Evolutionary conservation across 331 rosid species (phyloP).

Genomic region (Pyracantha coccinea): DNA sequence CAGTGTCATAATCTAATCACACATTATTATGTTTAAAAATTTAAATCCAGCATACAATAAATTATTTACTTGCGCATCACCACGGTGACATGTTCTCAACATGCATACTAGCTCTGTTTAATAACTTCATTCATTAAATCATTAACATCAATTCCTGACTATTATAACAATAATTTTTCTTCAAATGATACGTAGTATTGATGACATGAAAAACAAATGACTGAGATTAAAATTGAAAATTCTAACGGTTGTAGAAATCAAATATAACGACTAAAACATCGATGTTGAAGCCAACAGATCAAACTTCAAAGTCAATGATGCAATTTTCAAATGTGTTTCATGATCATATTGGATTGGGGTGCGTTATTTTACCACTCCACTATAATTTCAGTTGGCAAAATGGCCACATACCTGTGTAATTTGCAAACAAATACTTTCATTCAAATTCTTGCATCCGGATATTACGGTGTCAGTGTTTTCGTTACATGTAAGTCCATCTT

Average conservation of each 20-base stretch:
- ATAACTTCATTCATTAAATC: not conserved
- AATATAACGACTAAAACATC: not conserved
- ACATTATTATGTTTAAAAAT: no score
- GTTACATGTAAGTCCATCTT: no score
- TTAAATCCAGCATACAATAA: not conserved
- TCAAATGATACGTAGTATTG: no score
- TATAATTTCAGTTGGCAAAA: not conserved
- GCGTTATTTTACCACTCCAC: not conserved
- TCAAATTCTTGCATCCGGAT: not conserved
- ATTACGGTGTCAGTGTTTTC: accelerated
- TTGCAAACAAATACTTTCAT: not conserved
- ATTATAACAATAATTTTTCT: not conserved
- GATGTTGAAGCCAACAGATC: not conserved
- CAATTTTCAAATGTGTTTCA: not conserved
- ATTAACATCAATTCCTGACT: not conserved
- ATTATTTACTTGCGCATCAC: accelerated
- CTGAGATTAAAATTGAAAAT: no score
- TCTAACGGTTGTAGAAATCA: no score
- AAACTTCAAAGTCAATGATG: not conserved
- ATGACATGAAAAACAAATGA: accelerated
- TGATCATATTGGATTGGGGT: not conserved
- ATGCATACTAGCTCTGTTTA: no score
- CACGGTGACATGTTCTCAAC: not conserved
- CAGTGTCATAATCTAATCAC: no score
- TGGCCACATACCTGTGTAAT: not conserved